Evolutionary conservation across 2,329 filamentous ascomycete species (phyloP).

Genomic region (Mycosphaerella sp.): DNA sequence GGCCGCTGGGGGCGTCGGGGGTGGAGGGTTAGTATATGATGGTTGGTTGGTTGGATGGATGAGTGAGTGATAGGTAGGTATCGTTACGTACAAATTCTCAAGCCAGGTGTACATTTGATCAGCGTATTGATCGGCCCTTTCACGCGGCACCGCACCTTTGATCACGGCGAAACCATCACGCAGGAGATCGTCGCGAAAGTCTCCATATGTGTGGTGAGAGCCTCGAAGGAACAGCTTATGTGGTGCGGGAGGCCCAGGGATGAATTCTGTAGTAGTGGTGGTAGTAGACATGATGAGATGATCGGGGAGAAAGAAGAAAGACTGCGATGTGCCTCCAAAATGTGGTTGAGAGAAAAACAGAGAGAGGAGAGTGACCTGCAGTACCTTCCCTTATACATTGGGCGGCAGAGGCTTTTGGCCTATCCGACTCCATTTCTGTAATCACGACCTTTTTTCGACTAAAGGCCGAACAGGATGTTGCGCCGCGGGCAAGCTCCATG

Average conservation of each 20-base stretch:
- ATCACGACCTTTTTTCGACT: neutral
- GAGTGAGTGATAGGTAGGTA: constrained; percentile 7
- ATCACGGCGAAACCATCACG: constrained; percentile 44
- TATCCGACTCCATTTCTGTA: neutral
- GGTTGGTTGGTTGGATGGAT: no score
- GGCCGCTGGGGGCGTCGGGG: constrained; percentile 24
- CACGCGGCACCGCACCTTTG: constrained; percentile 42
- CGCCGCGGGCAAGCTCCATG: neutral
- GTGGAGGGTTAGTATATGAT: no score
- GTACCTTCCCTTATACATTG: neutral
- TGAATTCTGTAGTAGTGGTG: neutral
- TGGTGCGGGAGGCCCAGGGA: neutral
- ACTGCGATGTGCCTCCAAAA: no score
- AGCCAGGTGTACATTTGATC: constrained; percentile 29
- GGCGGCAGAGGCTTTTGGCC: neutral
- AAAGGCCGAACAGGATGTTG: neutral
- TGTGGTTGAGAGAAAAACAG: neutral
- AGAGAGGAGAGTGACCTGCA: neutral
- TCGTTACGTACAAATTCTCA: constrained; percentile 31
- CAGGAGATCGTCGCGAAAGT: constrained; percentile 35
- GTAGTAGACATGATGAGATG: neutral
- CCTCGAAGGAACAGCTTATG: neutral
- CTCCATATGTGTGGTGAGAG: constrained; percentile 19
- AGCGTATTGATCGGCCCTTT: constrained; percentile 37
- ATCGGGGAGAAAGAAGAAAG: neutral